A percentile compares a stretch with the other conserved stretches of the same genome.
These are phyloP conservation scores for Ephemerocybe angulata DNA, from an alignment of 768 basidiomycete species.

Conservation along the genomic window DNA sequence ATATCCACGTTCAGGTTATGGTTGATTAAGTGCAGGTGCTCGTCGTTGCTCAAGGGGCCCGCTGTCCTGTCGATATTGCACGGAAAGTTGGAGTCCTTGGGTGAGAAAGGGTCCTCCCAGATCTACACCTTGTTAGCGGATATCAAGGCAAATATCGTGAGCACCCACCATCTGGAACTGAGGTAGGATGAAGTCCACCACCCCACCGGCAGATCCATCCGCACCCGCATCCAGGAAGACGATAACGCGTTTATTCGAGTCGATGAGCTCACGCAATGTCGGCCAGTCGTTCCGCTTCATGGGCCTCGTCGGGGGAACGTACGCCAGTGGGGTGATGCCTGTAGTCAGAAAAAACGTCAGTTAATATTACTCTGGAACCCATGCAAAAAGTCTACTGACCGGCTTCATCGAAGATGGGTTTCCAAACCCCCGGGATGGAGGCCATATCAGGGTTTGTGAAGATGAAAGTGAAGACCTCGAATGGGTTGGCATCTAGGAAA, in stretches of 20 bases:
- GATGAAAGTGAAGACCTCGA: constrained; percentile 59
- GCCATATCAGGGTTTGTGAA: constrained; percentile 65
- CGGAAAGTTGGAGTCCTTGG: constrained; percentile 48
- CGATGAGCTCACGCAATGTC: constrained; percentile 59
- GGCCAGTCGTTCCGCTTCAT: constrained; percentile 54
- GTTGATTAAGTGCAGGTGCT: constrained; percentile 60
- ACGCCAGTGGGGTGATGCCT: constrained; percentile 45
- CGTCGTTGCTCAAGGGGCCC: constrained; percentile 43
- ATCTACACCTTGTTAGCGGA: constrained; percentile 29
- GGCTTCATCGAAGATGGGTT: constrained; percentile 47
- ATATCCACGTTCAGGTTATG: constrained; percentile 51
- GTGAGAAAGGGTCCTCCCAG: constrained; percentile 56
- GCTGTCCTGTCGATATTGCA: constrained; percentile 49
- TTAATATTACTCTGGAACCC: background rate
- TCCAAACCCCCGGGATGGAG: constrained; percentile 46
- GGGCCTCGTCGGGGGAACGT: constrained; percentile 46
- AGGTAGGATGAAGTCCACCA: constrained; percentile 50
- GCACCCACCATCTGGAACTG: constrained; percentile 52
- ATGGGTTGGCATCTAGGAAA: constrained; percentile 56
- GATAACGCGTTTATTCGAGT: constrained; percentile 54
- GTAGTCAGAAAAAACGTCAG: background rate
- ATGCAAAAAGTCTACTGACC: constrained; percentile 27
- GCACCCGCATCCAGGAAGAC: constrained; percentile 57
- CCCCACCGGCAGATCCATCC: constrained; percentile 27
- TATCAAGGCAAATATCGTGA: background rate